These are phyloP conservation scores for Colletotrichum sp. DNA, from an alignment of 2,329 filamentous ascomycete species.

Conservation along the genomic window DNA sequence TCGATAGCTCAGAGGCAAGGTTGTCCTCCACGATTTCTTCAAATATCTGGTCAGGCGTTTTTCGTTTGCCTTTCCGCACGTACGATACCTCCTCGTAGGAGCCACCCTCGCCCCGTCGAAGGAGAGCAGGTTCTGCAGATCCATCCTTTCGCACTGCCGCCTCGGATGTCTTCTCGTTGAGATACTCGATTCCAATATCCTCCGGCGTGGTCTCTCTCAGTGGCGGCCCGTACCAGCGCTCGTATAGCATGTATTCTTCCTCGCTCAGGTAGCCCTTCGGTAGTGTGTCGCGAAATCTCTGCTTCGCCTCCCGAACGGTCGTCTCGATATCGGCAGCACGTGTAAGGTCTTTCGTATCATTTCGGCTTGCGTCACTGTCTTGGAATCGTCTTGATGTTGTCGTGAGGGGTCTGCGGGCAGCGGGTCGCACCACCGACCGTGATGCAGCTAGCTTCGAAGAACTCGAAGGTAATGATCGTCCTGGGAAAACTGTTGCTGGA, in stretches of 20 bases:
- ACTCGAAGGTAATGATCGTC: not conserved
- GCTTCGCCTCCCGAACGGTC: conserved; percentile 73
- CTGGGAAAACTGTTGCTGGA: not conserved
- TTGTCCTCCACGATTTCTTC: not conserved
- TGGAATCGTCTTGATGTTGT: not conserved
- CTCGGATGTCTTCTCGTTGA: not conserved
- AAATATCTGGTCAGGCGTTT: not conserved
- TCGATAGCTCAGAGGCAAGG: conserved; percentile 7
- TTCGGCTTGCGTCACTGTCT: not conserved
- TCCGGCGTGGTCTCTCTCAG: conserved; percentile 65
- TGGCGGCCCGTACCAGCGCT: conserved; percentile 81
- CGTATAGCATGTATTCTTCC: conserved; percentile 78
- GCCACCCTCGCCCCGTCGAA: conserved; percentile 62
- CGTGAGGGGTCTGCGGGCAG: not conserved
- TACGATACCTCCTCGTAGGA: conserved; percentile 67
- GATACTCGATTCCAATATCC: conserved; percentile 56
- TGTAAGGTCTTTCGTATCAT: conserved; percentile 23
- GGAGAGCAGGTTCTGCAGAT: conserved; percentile 38
- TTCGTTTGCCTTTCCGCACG: not conserved
- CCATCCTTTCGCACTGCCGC: not conserved
- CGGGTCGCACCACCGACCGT: not conserved
- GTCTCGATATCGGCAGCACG: conserved; percentile 56
- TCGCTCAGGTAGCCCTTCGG: conserved; percentile 73
- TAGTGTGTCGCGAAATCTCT: conserved; percentile 77
- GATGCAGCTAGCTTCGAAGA: not conserved